A percentile compares a stretch with the other conserved stretches of the same genome.
Evolutionary conservation across 2,329 filamentous ascomycete species (phyloP).

Genomic region (Fusarium sp.): DNA sequence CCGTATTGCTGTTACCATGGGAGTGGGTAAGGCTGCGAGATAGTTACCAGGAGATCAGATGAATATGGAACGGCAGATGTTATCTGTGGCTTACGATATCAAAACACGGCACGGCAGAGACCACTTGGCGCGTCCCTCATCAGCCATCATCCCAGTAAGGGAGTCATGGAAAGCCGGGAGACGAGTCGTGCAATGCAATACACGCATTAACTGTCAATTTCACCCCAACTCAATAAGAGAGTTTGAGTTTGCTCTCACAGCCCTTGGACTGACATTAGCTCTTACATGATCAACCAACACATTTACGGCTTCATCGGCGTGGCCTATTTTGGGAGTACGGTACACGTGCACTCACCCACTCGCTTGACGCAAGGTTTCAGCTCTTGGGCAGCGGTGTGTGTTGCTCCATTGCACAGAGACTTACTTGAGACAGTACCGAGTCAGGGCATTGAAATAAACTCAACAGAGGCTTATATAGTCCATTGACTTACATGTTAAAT

Average conservation of each 20-base stretch:
- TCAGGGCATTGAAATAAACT: background rate
- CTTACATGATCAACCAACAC: background rate
- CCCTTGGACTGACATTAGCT: conserved; percentile 11
- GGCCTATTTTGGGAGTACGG: background rate
- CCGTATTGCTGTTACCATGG: conserved; percentile 11
- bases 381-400: background rate
- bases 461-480: background rate
- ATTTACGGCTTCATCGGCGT: background rate
- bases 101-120: background rate
- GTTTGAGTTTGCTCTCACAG: background rate
- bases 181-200: background rate
- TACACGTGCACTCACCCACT: conserved; percentile 8
- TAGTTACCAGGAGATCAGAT: conserved; percentile 2
- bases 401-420: background rate
- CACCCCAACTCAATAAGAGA: background rate
- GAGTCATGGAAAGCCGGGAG: background rate
- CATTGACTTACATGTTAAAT: background rate
- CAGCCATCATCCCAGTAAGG: background rate
- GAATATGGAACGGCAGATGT: conserved; percentile 20
- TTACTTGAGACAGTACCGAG: background rate
- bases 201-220: background rate
- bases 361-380: background rate
- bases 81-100: conserved; percentile 4
- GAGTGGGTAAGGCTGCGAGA: conserved; percentile 20
- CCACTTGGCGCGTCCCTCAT: background rate